Evolutionary conservation across 139 green algal species (phyloP).

Genomic region (Auxenochlorella pyrenoidosa): DNA sequence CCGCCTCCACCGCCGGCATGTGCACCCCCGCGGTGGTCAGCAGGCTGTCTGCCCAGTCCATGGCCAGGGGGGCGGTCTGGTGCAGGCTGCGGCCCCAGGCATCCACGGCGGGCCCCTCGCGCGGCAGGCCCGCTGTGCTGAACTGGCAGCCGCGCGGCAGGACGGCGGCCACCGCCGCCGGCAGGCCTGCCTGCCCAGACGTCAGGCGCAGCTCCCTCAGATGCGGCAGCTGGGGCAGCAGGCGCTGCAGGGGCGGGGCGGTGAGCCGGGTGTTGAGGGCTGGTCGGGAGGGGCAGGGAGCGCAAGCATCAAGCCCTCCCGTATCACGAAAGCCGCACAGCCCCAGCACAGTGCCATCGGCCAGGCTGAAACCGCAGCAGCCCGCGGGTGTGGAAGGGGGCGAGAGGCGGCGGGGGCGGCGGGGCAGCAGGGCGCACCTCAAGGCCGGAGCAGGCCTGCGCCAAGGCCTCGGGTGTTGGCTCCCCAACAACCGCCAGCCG

Average conservation of each 20-base stretch:
- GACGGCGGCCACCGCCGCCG: neutral
- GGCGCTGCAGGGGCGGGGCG: neutral
- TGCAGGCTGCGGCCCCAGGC: conserved; percentile 29
- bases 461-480: neutral
- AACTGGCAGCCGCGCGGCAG: conserved; percentile 21
- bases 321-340: too few species aligned
- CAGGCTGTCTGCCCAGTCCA: conserved; percentile 30
- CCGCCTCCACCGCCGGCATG: neutral
- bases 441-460: conserved; percentile 6
- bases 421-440: neutral
- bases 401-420: neutral
- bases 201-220: conserved; percentile 31
- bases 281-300: neutral
- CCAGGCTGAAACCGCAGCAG: too few species aligned
- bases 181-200: conserved; percentile 5
- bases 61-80: conserved; percentile 21
- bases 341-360: too few species aligned
- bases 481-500: conserved; percentile 26
- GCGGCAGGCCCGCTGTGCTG: conserved; percentile 27
- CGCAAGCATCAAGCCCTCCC: neutral
- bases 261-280: neutral
- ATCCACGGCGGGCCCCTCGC: neutral
- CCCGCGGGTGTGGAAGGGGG: neutral
- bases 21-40: conserved; percentile 8
- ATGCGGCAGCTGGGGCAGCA: conserved; percentile 29